phyloP scores from a whole-genome alignment of 2,329 filamentous ascomycete species.

The Claviceps sp. region DNA sequence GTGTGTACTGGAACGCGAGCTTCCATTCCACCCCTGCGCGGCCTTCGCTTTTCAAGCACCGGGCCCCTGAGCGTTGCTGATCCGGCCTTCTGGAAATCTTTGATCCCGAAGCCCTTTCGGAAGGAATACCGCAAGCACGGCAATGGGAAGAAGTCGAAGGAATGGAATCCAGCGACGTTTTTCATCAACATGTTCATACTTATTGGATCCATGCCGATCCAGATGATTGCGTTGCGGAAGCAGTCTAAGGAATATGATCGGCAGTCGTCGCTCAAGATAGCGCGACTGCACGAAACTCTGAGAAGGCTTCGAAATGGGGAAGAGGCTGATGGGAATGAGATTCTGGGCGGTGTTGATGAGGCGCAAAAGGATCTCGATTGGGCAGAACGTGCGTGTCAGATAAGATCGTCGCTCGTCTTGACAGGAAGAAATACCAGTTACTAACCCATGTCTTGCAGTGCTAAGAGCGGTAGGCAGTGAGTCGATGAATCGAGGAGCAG shows the following conservation, averaged over 20 bases:
- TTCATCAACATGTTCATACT: slow-evolving; percentile 72
- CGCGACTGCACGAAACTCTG: slow-evolving; percentile 60
- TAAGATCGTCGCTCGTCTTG: not conserved
- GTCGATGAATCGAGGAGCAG: slow-evolving; percentile 17
- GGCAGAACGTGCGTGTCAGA: slow-evolving; percentile 57
- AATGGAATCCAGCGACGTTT: slow-evolving; percentile 72
- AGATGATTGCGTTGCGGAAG: slow-evolving; percentile 71
- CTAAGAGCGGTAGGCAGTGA: slow-evolving; percentile 54
- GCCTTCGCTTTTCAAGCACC: slow-evolving; percentile 21
- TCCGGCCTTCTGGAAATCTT: slow-evolving; percentile 52
- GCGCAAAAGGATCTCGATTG: slow-evolving; percentile 65
- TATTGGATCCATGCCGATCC: slow-evolving; percentile 91
- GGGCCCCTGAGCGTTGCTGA: slow-evolving; percentile 38
- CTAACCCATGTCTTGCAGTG: slow-evolving; percentile 29
- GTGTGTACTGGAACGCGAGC: not conserved
- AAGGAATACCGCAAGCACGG: slow-evolving; percentile 23
- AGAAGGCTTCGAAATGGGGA: slow-evolving; percentile 57
- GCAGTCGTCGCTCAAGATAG: slow-evolving; percentile 67
- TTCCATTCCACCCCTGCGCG: not conserved
- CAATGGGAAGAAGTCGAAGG: slow-evolving; percentile 36
- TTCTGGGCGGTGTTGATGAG: slow-evolving; percentile 62
- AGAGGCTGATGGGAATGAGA: slow-evolving; percentile 71
- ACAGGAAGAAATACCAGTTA: no score
- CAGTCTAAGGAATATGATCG: slow-evolving; percentile 61
- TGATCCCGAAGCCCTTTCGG: slow-evolving; percentile 56